Conservation (phyloP, 108 stramenopile species). For the Thalassiosira profunda region DNA sequence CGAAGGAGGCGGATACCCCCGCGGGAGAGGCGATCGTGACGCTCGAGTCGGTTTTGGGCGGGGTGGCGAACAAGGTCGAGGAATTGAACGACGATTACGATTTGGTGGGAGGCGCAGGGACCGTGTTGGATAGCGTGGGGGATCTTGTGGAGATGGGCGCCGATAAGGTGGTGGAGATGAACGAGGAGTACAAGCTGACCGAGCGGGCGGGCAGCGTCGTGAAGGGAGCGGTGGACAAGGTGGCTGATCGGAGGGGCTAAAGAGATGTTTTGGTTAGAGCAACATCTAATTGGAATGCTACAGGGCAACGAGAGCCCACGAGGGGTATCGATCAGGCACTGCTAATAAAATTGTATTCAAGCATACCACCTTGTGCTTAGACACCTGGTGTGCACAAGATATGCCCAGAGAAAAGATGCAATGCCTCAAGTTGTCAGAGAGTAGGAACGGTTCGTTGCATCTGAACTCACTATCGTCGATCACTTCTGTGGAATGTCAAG, state of each 20-base stretch:
- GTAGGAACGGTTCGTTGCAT: too few species aligned
- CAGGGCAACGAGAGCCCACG: too few species aligned
- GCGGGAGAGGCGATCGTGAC: not conserved
- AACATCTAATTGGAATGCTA: too few species aligned
- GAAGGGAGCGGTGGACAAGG: slow-evolving; percentile 16
- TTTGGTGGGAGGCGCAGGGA: slow-evolving; percentile 27
- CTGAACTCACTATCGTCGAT: too few species aligned
- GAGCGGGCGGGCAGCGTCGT: slow-evolving; percentile 30
- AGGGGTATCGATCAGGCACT: too few species aligned
- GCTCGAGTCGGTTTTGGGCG: slow-evolving; percentile 20
- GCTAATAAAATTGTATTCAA: too few species aligned
- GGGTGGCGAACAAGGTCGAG: slow-evolving; percentile 13
- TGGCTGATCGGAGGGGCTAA: slow-evolving; percentile 9
- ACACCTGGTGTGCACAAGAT: too few species aligned
- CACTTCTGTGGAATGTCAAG: too few species aligned
- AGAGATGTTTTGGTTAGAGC: too few species aligned
- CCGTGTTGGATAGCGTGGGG: slow-evolving; percentile 39
- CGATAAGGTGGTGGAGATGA: slow-evolving; percentile 42
- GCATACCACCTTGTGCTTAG: too few species aligned
- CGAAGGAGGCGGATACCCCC: slow-evolving; percentile 15
- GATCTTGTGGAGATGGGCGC: slow-evolving; percentile 44
- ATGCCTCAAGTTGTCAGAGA: too few species aligned
- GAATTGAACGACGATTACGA: slow-evolving; percentile 42
- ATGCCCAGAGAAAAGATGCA: too few species aligned
- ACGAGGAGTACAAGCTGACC: slow-evolving; percentile 34